Conservation (phyloP, 495 filamentous ascomycete genomes). For the Podospora conica region DNA sequence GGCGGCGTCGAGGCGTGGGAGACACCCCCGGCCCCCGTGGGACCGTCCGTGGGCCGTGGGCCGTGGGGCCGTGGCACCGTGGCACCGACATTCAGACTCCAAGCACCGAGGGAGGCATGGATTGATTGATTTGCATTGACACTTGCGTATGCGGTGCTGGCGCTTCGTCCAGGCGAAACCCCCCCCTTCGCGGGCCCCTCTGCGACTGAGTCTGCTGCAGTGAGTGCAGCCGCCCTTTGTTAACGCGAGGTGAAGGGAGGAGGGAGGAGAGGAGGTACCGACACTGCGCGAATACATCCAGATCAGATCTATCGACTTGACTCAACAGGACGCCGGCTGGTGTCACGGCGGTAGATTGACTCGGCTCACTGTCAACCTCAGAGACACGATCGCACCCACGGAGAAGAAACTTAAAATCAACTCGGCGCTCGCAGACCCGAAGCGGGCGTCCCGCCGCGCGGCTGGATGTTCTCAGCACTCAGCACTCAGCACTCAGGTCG, state of each 20-base stretch:
- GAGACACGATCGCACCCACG: background rate
- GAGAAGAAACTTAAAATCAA: background rate
- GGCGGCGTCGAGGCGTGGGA: background rate
- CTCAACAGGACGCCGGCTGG: too few relatives aligned
- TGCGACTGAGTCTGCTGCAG: background rate
- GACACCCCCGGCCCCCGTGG: background rate
- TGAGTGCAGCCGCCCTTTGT: background rate
- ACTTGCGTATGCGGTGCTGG: background rate
- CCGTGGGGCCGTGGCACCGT: background rate
- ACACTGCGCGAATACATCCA: background rate
- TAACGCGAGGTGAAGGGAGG: background rate
- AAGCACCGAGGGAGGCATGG: background rate
- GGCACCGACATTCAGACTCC: background rate
- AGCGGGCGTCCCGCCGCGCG: background rate
- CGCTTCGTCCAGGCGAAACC: background rate
- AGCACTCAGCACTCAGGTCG: background rate
- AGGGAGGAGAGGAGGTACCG: background rate
- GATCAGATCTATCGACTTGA: too few relatives aligned
- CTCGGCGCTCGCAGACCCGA: background rate
- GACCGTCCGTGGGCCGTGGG: background rate
- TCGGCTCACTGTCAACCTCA: background rate
- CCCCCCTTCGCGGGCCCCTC: background rate
- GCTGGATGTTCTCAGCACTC: background rate
- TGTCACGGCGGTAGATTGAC: background rate
- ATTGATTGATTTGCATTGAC: background rate